These are phyloP conservation scores for Perilla frutescens DNA, from an alignment of 257 asterid species.

Conservation along the genomic window DNA sequence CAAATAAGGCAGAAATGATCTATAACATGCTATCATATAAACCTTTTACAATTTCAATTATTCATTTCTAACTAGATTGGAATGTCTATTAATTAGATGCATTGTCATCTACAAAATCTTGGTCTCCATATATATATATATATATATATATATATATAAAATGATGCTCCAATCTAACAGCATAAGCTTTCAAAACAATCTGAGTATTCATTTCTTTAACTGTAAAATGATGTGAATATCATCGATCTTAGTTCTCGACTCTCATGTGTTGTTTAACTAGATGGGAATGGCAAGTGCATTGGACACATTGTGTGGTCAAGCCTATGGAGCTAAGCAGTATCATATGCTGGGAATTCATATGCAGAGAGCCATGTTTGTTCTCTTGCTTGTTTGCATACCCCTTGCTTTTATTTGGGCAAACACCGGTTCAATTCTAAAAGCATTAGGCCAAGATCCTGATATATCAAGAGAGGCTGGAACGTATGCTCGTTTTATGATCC, in stretches of 20 bases:
- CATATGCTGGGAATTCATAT: conserved; percentile 82
- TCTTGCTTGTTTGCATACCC: conserved; percentile 65
- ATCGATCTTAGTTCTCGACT: not conserved
- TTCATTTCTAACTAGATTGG: no score
- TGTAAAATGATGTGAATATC: not conserved
- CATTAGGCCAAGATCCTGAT: conserved; percentile 73
- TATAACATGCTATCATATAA: no score
- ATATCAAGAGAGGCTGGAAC: conserved; percentile 75
- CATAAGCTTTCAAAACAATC: no score
- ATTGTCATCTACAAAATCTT: not conserved
- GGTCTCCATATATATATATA: not conserved
- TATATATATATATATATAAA: not conserved
- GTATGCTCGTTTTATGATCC: conserved; percentile 73
- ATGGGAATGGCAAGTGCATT: conserved; percentile 90
- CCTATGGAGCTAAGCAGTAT: conserved; percentile 81
- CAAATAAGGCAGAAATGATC: not conserved
- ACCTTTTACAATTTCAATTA: no score
- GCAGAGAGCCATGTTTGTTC: conserved; percentile 80
- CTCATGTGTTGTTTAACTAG: conserved; percentile 38
- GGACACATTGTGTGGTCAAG: conserved; percentile 87
- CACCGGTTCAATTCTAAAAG: conserved; percentile 61
- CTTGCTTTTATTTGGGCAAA: conserved; percentile 71
- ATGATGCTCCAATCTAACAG: not conserved
- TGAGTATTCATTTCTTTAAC: not conserved
- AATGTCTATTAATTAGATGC: no score